Base-by-base conservation (phyloP, 1,284 basidiomycete species). In the Uromyces viciae-fabae region DNA sequence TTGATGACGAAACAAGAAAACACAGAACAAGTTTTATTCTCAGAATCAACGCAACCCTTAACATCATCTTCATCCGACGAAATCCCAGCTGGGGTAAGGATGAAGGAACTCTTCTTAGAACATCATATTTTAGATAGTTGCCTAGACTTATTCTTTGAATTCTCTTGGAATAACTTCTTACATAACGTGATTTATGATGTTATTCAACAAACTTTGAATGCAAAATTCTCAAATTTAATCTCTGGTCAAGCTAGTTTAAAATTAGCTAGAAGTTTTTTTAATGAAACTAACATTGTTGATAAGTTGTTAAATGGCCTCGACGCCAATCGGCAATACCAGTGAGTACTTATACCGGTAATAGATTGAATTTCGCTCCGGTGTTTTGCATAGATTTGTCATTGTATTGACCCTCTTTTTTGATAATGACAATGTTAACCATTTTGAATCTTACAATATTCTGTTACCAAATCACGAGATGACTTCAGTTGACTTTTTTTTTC, bases 181-280 rank as follows among this genome's bases (percentile, higher is more conserved):
- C 97, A 99, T 86, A 95, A 94, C 84, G 92, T 96, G 19, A 94
- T 98, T 22, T 99, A 99, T 85, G 97, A 99, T 86, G 89, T 98
- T 71, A 89, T 99, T 1, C 96, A 98, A 85, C 97, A 99, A 86
- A 92, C 98, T 69, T 89, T 99, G 33, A 78, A 78, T 33, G 76
- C 64, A 5, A 66, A 78, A 17, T 78, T 78, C 40, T 96, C 93
- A 17, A 95, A 95, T 19, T 89, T 91, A 46, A 88, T 94, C 52
- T 91, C 94, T 38, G 88, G 88, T 36, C 92, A 92, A 0, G 88
- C 90, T 80, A 96, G 95, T 84, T 90, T 92, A 66, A 91, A 94
- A 83, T 88, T 97, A 31, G 91, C 91, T 14, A 87, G 94, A 15
- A 89, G 92, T 2, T 88, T 96, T 46, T 95, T 98, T 86, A 89